phyloP scores from a whole-genome alignment of 768 basidiomycete genomes.

The Mycena vitilis region DNA sequence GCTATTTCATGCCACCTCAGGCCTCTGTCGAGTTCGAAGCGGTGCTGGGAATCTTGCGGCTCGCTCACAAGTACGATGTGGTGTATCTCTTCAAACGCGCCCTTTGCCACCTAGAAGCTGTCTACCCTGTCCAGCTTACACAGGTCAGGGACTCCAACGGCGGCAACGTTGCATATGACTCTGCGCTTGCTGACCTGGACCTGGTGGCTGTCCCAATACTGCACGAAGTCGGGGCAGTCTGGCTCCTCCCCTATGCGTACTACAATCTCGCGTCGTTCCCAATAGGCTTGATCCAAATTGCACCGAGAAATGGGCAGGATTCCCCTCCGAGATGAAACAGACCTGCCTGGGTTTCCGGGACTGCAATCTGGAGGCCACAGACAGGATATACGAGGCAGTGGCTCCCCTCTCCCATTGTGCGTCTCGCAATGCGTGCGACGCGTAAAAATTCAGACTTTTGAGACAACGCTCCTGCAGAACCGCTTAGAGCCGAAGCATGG shows the following conservation, averaged over 20 bases:
- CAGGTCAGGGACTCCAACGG: no score
- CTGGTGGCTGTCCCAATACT: not conserved
- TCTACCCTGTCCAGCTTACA: not conserved
- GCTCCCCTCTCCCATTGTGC: no score
- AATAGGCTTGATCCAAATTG: not conserved
- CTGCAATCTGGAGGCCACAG: not conserved
- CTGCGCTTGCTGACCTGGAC: not conserved
- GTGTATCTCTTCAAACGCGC: conserved; percentile 10
- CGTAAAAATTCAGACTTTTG: no score
- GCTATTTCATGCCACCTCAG: conserved; percentile 14
- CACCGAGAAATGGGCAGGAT: not conserved
- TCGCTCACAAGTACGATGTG: conserved; percentile 17
- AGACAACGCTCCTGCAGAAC: no score
- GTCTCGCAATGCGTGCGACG: no score
- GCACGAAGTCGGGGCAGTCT: not conserved
- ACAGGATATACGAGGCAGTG: not conserved
- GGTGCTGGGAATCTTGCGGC: not conserved
- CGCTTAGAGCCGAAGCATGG: no score
- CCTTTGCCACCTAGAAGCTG: conserved; percentile 4
- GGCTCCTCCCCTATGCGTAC: conserved; percentile 14
- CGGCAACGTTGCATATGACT: no score
- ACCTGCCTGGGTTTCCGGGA: not conserved
- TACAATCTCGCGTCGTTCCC: not conserved
- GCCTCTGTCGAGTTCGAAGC: not conserved
- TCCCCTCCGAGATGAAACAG: not conserved